These are phyloP conservation scores for Jatropha curcas DNA, from an alignment of 345 rosid species.

Conservation along the genomic window DNA sequence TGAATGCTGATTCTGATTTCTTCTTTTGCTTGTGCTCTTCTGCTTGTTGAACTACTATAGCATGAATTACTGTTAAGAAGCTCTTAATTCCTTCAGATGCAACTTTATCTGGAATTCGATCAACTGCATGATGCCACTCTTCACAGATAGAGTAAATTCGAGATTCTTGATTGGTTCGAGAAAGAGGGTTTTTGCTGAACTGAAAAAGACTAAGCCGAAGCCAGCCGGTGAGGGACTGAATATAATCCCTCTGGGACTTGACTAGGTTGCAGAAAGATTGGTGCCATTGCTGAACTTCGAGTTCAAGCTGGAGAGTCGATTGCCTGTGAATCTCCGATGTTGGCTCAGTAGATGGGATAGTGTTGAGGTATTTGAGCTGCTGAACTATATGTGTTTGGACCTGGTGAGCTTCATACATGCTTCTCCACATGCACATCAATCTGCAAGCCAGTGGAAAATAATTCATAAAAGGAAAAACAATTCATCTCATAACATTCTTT, in stretches of 20 bases:
- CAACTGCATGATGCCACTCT: slow-evolving; percentile 84
- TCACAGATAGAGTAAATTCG: slow-evolving; percentile 82
- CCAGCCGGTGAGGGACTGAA: slow-evolving; percentile 90
- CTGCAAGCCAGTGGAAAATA: slow-evolving; percentile 31
- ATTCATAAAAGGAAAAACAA: not conserved
- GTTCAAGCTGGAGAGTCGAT: slow-evolving; percentile 85
- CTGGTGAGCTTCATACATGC: slow-evolving; percentile 98
- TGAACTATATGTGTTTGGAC: slow-evolving; percentile 95
- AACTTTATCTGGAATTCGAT: slow-evolving; percentile 90
- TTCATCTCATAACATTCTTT: too few relatives aligned
- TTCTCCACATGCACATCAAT: slow-evolving; percentile 97
- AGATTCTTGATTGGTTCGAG: slow-evolving; percentile 52
- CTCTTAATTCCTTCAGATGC: slow-evolving; percentile 98
- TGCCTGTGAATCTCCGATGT: slow-evolving; percentile 94
- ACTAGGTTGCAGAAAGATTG: slow-evolving; percentile 78
- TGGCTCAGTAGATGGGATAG: slow-evolving; percentile 79
- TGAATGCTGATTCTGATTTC: slow-evolving; percentile 61
- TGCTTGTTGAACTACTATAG: slow-evolving; percentile 78
- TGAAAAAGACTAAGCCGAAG: slow-evolving; percentile 90
- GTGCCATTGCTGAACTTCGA: slow-evolving; percentile 93
- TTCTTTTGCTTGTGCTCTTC: slow-evolving; percentile 88
- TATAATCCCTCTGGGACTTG: slow-evolving; percentile 80
- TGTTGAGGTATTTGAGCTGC: slow-evolving; percentile 88
- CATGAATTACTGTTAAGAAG: slow-evolving; percentile 75
- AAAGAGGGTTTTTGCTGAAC: slow-evolving; percentile 65